These are phyloP conservation scores for Kwoniella shandongensis DNA, from an alignment of 768 basidiomycete species.

Conservation along the genomic window DNA sequence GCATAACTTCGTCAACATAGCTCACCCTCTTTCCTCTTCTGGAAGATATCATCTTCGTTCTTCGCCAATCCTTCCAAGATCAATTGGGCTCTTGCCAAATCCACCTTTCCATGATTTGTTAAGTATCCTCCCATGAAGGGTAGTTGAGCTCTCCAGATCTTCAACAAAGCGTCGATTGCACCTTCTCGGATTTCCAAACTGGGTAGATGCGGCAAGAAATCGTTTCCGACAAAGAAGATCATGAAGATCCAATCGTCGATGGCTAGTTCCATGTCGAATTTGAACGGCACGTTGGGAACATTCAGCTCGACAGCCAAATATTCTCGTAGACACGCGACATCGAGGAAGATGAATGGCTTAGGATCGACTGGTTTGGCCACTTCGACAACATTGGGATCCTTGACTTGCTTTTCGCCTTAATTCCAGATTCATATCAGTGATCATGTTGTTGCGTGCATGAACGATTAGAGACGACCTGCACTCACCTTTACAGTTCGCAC, in stretches of 20 bases:
- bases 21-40: constrained; percentile 85
- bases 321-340: constrained; percentile 91
- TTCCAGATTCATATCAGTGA: not conserved
- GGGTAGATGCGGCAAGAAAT: constrained; percentile 80
- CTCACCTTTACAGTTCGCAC: constrained; percentile 83
- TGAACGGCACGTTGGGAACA: constrained; percentile 71
- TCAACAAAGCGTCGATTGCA: constrained; percentile 93
- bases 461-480: not conserved
- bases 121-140: constrained; percentile 96
- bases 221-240: constrained; percentile 99
- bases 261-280: constrained; percentile 90
- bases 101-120: constrained; percentile 86
- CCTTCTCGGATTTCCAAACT: constrained; percentile 98
- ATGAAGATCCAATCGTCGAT: constrained; percentile 99
- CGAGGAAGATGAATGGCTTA: constrained; percentile 99
- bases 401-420: constrained; percentile 62
- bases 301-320: constrained; percentile 96
- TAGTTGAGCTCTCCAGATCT: constrained; percentile 91
- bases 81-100: constrained; percentile 80
- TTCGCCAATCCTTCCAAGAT: constrained; percentile 93
- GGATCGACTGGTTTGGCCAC: constrained; percentile 64
- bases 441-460: not conserved
- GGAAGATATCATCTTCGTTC: constrained; percentile 94
- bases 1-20: constrained; percentile 30
- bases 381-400: constrained; percentile 56